Evolutionary conservation across 78 protist species (phyloP), one percentile per base, ranked within the genome.

Genomic region (Dictyostelium purpureum): DNA sequence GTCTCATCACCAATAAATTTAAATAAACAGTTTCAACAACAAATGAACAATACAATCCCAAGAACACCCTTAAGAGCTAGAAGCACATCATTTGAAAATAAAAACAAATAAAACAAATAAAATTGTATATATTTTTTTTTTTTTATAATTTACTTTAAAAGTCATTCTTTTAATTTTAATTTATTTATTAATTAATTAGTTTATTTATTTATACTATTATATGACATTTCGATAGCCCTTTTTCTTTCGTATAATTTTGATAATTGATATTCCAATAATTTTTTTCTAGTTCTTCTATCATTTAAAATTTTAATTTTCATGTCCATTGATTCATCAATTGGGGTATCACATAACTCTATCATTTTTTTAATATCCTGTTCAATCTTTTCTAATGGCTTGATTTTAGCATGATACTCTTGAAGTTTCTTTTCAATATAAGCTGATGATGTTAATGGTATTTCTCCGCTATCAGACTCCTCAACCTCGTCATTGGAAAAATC

Each of bases 81-180:
- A 49, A 61, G 75, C 3, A 79, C 88, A 6, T 79, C 88, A 26
- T 79, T 66, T 66, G 88, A 79, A 66, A 79, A 47, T 57, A 26
- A 57, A 57, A 24, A 21, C 12, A 5, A 7, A n/a, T 21, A 24
- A 19, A 1, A 19, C 4, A 1, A 56, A 19, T 21, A 56, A 56
- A 19, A 4, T 6, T 57, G n/a, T 57, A n/a, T 57, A 26, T 57
- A n/a, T 57, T 57, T 9, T 57, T 57, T 26, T 57, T 57, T 57
- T 57, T 57, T n/a, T 9, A 52, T 57, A 26, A 26, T 26, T 57
- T 11, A 24, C 52, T 69, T 28, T 35, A 28, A 49, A 7, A 14
- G 11, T 11, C 54, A 49, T 14, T 11, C 7, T 11, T 49, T 14
- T 11, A 14, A 49, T 49, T 49, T 14, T 11, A 14, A 49, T 11